phyloP scores from a whole-genome alignment of 139 green algal species.

The Chlorella sp. region DNA sequence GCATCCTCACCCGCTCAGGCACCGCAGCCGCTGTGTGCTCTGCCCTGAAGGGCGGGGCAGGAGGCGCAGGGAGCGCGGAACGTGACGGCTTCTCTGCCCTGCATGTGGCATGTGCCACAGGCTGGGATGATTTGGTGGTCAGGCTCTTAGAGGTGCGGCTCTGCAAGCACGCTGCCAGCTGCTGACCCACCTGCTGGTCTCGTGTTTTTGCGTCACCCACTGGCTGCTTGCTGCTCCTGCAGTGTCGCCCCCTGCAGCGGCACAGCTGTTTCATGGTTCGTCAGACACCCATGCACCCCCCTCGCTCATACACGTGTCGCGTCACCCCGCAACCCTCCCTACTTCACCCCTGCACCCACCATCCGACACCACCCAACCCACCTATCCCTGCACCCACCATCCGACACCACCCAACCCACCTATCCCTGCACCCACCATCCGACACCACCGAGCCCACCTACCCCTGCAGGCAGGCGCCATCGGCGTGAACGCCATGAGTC shows the following conservation, averaged over 20 bases:
- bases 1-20: neutral
- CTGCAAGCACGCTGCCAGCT: neutral
- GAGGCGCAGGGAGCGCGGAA: neutral
- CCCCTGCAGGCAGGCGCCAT: neutral
- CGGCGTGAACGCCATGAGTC: neutral
- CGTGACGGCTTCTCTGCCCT: neutral
- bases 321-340: neutral
- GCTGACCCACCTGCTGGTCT: neutral
- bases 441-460: neutral
- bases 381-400: neutral
- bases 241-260: neutral
- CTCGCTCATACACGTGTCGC: neutral
- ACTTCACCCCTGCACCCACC: neutral
- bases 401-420: neutral
- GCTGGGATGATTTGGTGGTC: neutral
- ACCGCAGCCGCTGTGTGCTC: neutral
- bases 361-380: neutral
- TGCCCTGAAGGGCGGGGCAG: neutral
- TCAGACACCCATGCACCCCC: neutral
- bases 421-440: neutral
- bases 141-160: neutral
- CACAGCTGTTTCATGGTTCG: neutral
- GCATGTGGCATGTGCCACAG: neutral
- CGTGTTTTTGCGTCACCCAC: neutral
- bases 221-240: too few relatives aligned